Conservation (phyloP, 1,139 yeast species). For the Sugiyamaella sp. region DNA sequence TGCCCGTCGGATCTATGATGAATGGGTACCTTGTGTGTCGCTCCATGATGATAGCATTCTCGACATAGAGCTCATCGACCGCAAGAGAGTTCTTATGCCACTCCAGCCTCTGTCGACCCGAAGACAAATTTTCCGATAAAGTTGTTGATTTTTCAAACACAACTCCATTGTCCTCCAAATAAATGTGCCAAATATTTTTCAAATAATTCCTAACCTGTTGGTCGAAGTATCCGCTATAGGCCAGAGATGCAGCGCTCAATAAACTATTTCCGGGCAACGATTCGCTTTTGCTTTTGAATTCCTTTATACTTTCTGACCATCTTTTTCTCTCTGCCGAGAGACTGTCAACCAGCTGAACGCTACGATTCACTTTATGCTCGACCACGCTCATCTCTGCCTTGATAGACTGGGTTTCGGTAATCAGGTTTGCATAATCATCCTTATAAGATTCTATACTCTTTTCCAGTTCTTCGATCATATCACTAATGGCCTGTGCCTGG, state of each 20-base stretch:
- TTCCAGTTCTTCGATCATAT: conserved; percentile 79
- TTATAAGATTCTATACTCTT: conserved; percentile 69
- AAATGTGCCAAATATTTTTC: conserved; percentile 47
- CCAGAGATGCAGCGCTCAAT: conserved; percentile 61
- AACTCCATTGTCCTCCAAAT: conserved; percentile 48
- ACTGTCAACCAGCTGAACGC: conserved; percentile 63
- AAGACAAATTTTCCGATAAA: conserved; percentile 47
- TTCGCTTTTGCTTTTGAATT: conserved; percentile 53
- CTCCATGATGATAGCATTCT: conserved; percentile 61
- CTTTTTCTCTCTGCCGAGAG: conserved; percentile 71
- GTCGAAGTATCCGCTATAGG: conserved; percentile 65
- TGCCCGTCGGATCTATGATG: conserved; percentile 73
- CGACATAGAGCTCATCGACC: conserved; percentile 61
- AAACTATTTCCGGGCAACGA: conserved; percentile 66
- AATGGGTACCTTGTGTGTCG: conserved; percentile 52
- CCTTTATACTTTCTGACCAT: conserved; percentile 64
- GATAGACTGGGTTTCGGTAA: conserved; percentile 76
- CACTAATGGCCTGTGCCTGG: conserved; percentile 65
- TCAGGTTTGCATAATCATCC: conserved; percentile 66
- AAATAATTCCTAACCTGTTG: conserved; percentile 53
- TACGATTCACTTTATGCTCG: conserved; percentile 62
- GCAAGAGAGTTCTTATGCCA: conserved; percentile 62
- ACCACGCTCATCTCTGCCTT: conserved; percentile 71
- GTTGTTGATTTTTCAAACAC: conserved; percentile 45
- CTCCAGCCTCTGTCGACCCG: conserved; percentile 47